These are phyloP conservation scores for Eucalyptus globulus DNA, from an alignment of 345 rosid species.

Conservation along the genomic window DNA sequence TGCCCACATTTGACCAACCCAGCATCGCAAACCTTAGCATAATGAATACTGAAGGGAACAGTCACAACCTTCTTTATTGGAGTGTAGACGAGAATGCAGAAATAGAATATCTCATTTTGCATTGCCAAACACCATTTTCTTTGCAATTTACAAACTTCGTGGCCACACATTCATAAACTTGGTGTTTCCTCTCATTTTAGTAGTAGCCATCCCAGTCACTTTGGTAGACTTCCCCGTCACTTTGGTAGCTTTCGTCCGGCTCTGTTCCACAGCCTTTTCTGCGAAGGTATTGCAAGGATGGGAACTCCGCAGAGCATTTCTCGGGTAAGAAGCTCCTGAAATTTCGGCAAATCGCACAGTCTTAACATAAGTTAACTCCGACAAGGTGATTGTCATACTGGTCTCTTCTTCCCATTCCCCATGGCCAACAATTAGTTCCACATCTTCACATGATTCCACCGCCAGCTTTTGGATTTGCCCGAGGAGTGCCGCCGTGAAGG, in stretches of 20 bases:
- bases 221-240: no score
- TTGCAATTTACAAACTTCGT: neutral
- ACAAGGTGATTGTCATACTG: neutral
- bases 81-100: neutral
- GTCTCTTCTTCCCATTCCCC: neutral
- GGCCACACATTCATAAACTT: neutral
- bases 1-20: slow-evolving; percentile 94
- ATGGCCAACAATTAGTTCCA: neutral
- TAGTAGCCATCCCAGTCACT: neutral
- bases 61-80: neutral
- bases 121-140: neutral
- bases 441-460: neutral
- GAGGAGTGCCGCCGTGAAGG: neutral
- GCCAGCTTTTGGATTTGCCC: neutral
- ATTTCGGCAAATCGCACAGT: no score
- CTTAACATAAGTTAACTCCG: neutral
- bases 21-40: slow-evolving; percentile 71
- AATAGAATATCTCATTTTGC: neutral
- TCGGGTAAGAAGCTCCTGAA: neutral
- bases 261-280: neutral
- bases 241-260: neutral
- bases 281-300: neutral
- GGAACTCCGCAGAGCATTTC: neutral
- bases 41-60: no score
- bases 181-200: neutral